Evolutionary conservation across 2,329 filamentous ascomycete species (phyloP), one percentile per base, ranked within the genome.

Genomic region (Colletotrichum euphorbiae): DNA sequence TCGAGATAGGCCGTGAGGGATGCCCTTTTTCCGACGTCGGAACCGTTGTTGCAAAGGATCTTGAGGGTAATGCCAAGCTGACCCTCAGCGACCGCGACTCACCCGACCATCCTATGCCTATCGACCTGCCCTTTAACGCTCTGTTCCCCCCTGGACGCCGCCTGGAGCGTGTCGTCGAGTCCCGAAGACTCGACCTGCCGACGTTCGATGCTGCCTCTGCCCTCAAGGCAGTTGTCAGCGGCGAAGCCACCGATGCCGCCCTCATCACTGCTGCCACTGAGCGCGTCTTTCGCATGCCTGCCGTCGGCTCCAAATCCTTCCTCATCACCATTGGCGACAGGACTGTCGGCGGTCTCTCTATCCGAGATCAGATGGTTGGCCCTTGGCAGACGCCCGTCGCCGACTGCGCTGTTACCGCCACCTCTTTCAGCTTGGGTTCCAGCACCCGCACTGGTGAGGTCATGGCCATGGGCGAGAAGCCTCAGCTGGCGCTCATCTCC

Each of bases 391-490:
- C 91, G 12, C 96, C 96, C 3, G 94, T 98, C 13, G 91, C 96
- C 4, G 94, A 99, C 78, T 94, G 97, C 54, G 95, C 94, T 3
- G 95, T 98, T 24, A 98, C 95, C 21, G 90, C 93, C 0, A 95
- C 93, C 0, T 91, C 93, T 2, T 89, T 97, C 73, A 87, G 89
- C 52, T 75, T 87, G 7, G 84, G 84, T 15, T 82, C 85, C 15
- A 92, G 91, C 68, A 86, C 91, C 54, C 90, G 87, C 74, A 92
- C 90, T 31, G 96, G 96, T 72, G 96, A 98, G 79, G 94, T 94
- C n/a, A 97, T 98, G 93, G 91, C 94, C 1, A 97, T 97, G 91
- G 96, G 96, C 38, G 95, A 98, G 80, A 96, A 92, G 80, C 93
- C 94, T 46, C 91, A 90, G 0, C 82, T 99, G 62, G 96, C 96